Evolutionary conservation across 495 filamentous ascomycete genomes (phyloP).

Genomic region (Podospora comata): DNA sequence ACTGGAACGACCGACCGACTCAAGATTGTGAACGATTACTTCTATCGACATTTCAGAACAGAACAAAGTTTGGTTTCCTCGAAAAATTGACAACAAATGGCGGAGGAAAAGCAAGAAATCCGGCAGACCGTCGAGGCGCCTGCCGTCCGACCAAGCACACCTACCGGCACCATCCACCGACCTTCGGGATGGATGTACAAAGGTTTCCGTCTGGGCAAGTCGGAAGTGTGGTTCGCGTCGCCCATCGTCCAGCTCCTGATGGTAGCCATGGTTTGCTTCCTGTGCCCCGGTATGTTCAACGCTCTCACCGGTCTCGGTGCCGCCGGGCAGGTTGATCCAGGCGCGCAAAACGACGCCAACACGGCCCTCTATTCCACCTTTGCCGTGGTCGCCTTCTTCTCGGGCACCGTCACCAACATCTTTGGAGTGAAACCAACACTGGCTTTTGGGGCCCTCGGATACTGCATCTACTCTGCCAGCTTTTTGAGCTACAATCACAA

Average conservation of each 20-base stretch:
- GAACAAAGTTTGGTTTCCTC: neutral
- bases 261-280: conserved; percentile 82
- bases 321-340: conserved; percentile 62
- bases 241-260: conserved; percentile 70
- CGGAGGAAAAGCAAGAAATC: conserved; percentile 17
- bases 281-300: conserved; percentile 87
- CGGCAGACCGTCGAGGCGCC: conserved; percentile 14
- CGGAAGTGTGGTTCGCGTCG: conserved; percentile 68
- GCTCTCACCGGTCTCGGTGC: conserved; percentile 73
- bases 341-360: conserved; percentile 64
- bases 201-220: conserved; percentile 52
- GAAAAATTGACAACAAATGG: conserved; percentile 9
- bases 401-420: conserved; percentile 72
- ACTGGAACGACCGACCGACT: neutral
- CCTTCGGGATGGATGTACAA: conserved; percentile 68
- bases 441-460: conserved; percentile 79
- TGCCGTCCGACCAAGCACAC: neutral
- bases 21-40: neutral
- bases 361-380: conserved; percentile 80
- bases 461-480: conserved; percentile 75
- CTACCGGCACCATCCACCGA: conserved; percentile 19
- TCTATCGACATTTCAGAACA: neutral
- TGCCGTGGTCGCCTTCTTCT: conserved; percentile 82
- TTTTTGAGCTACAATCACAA: conserved; percentile 83
- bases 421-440: conserved; percentile 73